Base-by-base conservation (phyloP, 164 flowering plant species). In the Macadamia integrifolia region DNA sequence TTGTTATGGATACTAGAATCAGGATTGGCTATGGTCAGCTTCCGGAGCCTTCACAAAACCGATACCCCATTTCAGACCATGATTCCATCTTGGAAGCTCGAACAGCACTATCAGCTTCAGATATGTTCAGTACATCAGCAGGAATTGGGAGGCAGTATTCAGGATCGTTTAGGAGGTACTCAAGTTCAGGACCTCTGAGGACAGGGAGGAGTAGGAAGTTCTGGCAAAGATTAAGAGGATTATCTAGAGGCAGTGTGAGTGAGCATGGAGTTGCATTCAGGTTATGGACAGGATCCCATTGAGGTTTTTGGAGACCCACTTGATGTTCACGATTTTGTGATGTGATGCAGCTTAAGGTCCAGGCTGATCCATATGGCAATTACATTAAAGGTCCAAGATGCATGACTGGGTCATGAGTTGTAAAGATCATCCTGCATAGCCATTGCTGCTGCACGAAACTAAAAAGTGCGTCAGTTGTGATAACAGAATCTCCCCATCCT, bases 101-200 rank as follows among this genome's bases (percentile, higher is more conserved):
- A 75, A 72, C 80, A 61, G 87, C 80, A 61, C 71, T 82, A 17
- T 81, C 92, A 1, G 75, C 75, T 12, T 84, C 91, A 0, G 90
- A 85, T 4, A 64, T 88, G 46, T 84, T 89, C 43, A 73, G 84
- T 64, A 42, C 83, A 11, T 83, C 93, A 3, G 78, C 65, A 9
- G 65, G 73, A 50, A 55, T 59, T 53, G 79, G 71, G 61, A 77
- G 75, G 74, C 82, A 77, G 65, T 72, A 67, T 3, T 82, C 88
- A 9, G 85, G 76, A 17, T 88, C 96, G 23, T 83, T 83, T 65
- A 77, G 92, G 78, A 84, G 90, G 80, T 73, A 81, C 65, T 87
- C 89, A 8, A 80, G 87, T 64, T 90, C 97, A 6, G 91, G 94
- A 32, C 90, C 97, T 10, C 12, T 87, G 66, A 76, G 81, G 65